These are phyloP conservation scores for Tolypocladium endophyticum DNA, from an alignment of 2,329 filamentous ascomycete species.

Conservation along the genomic window DNA sequence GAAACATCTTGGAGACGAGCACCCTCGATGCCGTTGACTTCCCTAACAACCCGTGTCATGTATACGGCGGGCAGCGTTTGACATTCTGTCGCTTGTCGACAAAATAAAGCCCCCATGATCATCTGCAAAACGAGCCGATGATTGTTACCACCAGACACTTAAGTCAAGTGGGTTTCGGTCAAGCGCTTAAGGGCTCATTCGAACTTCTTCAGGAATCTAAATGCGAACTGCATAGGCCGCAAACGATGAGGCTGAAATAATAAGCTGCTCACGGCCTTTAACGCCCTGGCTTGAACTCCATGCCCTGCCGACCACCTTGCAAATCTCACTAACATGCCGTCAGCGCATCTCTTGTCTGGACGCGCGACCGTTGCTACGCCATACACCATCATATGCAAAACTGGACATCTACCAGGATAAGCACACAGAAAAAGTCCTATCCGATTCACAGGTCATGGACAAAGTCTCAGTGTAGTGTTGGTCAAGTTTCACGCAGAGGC, in stretches of 20 bases:
- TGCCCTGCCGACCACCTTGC: neutral
- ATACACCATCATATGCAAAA: neutral
- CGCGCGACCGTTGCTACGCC: neutral
- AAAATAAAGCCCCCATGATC: neutral
- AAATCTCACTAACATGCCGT: neutral
- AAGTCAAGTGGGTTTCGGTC: neutral
- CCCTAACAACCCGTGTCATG: neutral
- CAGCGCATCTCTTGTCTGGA: neutral
- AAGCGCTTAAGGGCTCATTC: neutral
- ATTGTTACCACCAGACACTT: neutral
- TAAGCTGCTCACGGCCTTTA: neutral
- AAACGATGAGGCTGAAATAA: neutral
- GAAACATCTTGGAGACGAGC: too few species aligned
- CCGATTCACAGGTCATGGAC: neutral
- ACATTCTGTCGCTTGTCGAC: neutral
- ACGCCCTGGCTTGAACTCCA: neutral
- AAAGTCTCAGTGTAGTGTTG: neutral
- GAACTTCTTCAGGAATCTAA: neutral
- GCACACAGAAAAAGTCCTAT: neutral
- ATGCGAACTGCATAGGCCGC: neutral
- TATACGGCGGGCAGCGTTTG: neutral
- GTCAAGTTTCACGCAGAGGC: neutral
- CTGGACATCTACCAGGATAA: neutral
- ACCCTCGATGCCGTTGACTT: neutral
- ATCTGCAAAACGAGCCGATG: neutral